Evolutionary conservation across 2,329 filamentous ascomycete genomes (phyloP), one percentile per base, ranked within the genome.

Genomic region (Pseudogymnoascus sp.): DNA sequence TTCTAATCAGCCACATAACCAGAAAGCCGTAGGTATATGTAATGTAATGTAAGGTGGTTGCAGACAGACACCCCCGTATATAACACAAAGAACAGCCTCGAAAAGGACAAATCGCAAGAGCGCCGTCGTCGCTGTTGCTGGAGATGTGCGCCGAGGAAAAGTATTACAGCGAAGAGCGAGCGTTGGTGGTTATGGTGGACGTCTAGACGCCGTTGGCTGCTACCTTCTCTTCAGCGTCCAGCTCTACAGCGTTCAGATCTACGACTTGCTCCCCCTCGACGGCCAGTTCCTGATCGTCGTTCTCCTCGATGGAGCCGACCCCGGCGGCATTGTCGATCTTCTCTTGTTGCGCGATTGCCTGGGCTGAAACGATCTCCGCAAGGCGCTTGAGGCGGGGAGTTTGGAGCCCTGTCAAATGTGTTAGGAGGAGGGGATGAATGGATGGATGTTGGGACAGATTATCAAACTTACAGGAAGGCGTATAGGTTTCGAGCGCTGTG

Each of bases 311-410:
- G 38, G 74, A 38, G 6, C 16, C 16, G n/a, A 29, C 58, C 3
- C 37, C 58, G 1, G 58, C 10, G 16, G 33, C 37, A 39, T 12
- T 60, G 7, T 91, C 89, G 65, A 89, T 77, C 78, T 91, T 93
- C 77, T 96, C 91, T 77, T 96, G 91, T 75, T 97, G 93, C 63
- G 92, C 91, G 72, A 97, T 93, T 33, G 94, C 94, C 77, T 99
- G 94, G 33, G 92, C 90, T 38, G 91, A 96, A 58, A 99, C 94
- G 67, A 99, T 97, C 78, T 99, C 94, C n/a, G 94, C 94, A 61
- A 99, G 82, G 65, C 94, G 88, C 81, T 97, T 97, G 66, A 99
- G 78, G 65, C 93, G 86, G 58, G 93, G 93, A 64, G 92, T 97
- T 90, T 97, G 92, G 59, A 97, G 85, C 93, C 91, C 90, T 94